phyloP scores from a whole-genome alignment of 495 filamentous ascomycete species.

The Penicillium flavigenum region DNA sequence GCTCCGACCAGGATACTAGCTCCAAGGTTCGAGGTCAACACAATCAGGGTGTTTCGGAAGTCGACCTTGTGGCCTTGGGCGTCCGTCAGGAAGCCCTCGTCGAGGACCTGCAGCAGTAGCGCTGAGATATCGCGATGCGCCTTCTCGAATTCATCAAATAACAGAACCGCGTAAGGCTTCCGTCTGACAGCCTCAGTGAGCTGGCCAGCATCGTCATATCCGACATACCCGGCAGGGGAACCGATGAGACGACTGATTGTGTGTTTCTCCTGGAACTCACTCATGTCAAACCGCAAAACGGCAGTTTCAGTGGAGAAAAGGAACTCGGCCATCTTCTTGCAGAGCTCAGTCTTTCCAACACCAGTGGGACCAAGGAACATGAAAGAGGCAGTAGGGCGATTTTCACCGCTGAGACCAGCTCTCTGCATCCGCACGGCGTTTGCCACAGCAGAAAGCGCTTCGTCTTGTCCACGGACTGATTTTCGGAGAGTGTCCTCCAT shows the following conservation, averaged over 20 bases:
- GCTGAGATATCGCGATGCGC: slow-evolving; percentile 93
- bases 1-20: slow-evolving; percentile 50
- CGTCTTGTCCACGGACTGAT: slow-evolving; percentile 88
- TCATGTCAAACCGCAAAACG: slow-evolving; percentile 95
- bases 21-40: slow-evolving; percentile 88
- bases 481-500: slow-evolving; percentile 91
- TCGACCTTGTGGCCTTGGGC: slow-evolving; percentile 94
- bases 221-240: slow-evolving; percentile 88
- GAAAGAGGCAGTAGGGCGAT: slow-evolving; percentile 88
- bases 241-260: slow-evolving; percentile 92
- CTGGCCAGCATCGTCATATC: slow-evolving; percentile 96
- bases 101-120: slow-evolving; percentile 90
- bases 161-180: slow-evolving; percentile 91
- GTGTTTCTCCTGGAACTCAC: slow-evolving; percentile 96
- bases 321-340: slow-evolving; percentile 92
- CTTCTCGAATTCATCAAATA: slow-evolving; percentile 98
- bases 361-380: slow-evolving; percentile 98
- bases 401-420: slow-evolving; percentile 86
- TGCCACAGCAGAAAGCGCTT: slow-evolving; percentile 84
- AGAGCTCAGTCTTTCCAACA: slow-evolving; percentile 95
- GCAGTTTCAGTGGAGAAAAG: slow-evolving; percentile 89
- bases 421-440: slow-evolving; percentile 94
- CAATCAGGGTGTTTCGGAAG: slow-evolving; percentile 94
- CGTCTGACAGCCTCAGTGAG: slow-evolving; percentile 92
- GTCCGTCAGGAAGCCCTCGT: slow-evolving; percentile 95